These are phyloP conservation scores for Trypanosomatidae sp. DNA, from an alignment of 208 protist species.

Conservation along the genomic window DNA sequence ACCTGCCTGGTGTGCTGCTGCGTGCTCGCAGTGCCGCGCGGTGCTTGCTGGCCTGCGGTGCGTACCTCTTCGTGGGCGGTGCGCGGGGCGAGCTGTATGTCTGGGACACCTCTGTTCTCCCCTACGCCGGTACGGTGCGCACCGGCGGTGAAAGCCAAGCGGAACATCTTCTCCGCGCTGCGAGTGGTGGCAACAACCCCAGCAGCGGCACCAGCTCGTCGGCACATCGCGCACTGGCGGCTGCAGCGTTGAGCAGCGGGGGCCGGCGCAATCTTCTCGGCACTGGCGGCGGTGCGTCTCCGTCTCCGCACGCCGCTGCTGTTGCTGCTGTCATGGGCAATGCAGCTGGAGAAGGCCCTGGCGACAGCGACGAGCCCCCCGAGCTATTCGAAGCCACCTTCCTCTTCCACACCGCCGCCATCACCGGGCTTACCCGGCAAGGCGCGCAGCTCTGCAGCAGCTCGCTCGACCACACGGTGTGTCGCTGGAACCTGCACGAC, in stretches of 20 bases:
- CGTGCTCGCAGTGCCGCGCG: constrained; percentile 23
- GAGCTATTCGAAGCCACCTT: constrained; percentile 21
- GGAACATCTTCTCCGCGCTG: too few species aligned
- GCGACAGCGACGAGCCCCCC: neutral
- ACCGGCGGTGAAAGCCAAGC: too few species aligned
- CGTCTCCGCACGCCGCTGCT: neutral
- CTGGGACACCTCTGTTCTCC: constrained; percentile 31
- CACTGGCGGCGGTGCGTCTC: neutral
- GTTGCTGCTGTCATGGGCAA: constrained; percentile 1
- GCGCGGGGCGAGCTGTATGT: constrained; percentile 31
- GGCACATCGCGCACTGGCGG: neutral
- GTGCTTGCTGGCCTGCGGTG: constrained; percentile 35
- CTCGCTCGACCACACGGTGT: constrained; percentile 44
- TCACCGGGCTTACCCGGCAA: constrained; percentile 36
- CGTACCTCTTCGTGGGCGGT: constrained; percentile 37
- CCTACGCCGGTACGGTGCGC: constrained; percentile 2
- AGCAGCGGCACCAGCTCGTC: too few species aligned
- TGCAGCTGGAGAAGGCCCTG: too few species aligned
- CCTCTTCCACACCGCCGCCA: constrained; percentile 36
- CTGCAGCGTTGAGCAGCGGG: neutral
- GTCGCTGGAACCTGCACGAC: constrained; percentile 40
- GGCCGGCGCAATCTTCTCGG: too few species aligned
- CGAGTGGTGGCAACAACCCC: too few species aligned
- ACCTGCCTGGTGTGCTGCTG: constrained; percentile 23
- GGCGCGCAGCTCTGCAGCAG: constrained; percentile 37